Evolutionary conservation across 2,329 filamentous ascomycete species (phyloP).

Genomic region (Blastomyces emzantsi): DNA sequence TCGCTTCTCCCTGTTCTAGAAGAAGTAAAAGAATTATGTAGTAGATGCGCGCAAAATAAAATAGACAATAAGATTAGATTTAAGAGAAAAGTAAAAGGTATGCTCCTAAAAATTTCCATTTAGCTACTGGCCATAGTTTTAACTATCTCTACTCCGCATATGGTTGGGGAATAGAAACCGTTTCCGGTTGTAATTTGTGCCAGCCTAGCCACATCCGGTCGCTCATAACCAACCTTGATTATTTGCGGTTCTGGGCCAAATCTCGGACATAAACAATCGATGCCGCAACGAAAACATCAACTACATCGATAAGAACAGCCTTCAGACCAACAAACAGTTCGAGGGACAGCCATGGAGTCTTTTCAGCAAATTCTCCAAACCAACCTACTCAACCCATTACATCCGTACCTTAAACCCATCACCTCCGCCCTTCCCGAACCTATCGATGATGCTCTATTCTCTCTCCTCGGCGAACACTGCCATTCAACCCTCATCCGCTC

Average conservation of each 20-base stretch:
- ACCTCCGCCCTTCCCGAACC: constrained; percentile 65
- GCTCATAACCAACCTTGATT: not conserved
- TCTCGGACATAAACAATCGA: not conserved
- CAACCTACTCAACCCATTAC: constrained; percentile 35
- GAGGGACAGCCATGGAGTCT: constrained; percentile 30
- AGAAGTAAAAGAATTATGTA: too few relatives aligned
- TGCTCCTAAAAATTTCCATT: too few relatives aligned
- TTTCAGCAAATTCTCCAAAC: constrained; percentile 37
- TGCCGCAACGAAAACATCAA: not conserved
- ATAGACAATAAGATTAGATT: too few relatives aligned
- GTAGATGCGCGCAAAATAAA: not conserved
- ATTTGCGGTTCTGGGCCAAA: not conserved
- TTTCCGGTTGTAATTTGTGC: too few relatives aligned
- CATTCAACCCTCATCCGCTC: constrained; percentile 80
- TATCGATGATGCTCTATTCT: constrained; percentile 63
- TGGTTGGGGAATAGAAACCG: not conserved
- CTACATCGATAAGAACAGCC: not conserved
- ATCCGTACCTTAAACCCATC: constrained; percentile 52
- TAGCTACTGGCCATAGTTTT: not conserved
- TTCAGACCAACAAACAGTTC: not conserved
- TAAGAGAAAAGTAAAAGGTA: too few relatives aligned
- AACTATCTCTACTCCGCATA: not conserved
- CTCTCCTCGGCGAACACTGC: constrained; percentile 73
- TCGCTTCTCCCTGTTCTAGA: not conserved
- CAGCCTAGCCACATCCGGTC: not conserved